These are phyloP conservation scores for Leucocoprinus leucothites DNA, from an alignment of 768 basidiomycete species.

Conservation along the genomic window DNA sequence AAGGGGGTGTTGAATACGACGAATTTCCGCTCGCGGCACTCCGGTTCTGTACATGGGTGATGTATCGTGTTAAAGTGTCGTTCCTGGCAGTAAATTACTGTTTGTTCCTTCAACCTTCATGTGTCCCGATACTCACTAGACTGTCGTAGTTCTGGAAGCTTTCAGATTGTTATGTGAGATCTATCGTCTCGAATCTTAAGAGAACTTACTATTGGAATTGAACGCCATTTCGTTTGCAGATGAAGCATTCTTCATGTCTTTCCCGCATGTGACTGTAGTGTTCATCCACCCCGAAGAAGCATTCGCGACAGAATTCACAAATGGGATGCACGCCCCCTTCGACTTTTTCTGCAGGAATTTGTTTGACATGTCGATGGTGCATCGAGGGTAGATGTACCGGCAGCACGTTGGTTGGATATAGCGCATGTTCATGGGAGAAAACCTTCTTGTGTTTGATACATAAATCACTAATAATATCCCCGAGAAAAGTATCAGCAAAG, in stretches of 20 bases:
- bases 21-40: constrained; percentile 86
- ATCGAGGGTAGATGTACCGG: constrained; percentile 77
- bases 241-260: constrained; percentile 92
- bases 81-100: constrained; percentile 42
- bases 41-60: constrained; percentile 68
- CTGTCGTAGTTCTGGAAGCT: constrained; percentile 82
- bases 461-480: constrained; percentile 55
- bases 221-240: constrained; percentile 83
- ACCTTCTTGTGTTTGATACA: constrained; percentile 91
- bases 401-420: constrained; percentile 66
- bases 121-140: constrained; percentile 45
- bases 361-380: constrained; percentile 37
- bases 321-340: constrained; percentile 76
- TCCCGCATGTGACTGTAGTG: constrained; percentile 93
- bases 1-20: constrained; percentile 88
- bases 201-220: constrained; percentile 78
- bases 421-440: constrained; percentile 90
- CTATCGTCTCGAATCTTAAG: not conserved
- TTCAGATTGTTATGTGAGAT: not conserved
- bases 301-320: constrained; percentile 90
- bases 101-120: constrained; percentile 6
- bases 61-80: constrained; percentile 74
- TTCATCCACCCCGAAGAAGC: constrained; percentile 91
- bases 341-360: constrained; percentile 46
- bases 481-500: not conserved